Evolutionary conservation across 306 rosid species (phyloP).

Genomic region (Quillaja saponaria): DNA sequence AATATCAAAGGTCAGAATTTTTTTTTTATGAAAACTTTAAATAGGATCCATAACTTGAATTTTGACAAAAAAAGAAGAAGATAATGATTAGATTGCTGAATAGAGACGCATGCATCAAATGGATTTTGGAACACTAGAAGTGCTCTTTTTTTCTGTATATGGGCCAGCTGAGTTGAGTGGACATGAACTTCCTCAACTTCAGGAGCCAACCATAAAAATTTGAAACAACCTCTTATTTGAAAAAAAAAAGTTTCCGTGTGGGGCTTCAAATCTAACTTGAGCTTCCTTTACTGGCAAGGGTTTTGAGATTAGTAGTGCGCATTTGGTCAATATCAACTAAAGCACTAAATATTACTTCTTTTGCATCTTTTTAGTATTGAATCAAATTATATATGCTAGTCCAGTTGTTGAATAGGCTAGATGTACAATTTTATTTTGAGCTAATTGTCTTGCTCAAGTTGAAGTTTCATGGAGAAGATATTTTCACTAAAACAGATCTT

Average conservation of each 20-base stretch:
- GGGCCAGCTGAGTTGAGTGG: constrained; percentile 35
- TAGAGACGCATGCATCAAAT: too few species aligned
- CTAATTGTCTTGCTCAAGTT: too few species aligned
- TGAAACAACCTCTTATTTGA: constrained; percentile 2
- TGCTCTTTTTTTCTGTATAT: constrained; percentile 4
- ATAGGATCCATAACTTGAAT: neutral
- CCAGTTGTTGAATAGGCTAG: too few species aligned
- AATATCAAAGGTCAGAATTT: too few species aligned
- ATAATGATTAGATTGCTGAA: too few species aligned
- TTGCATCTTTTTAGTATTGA: neutral
- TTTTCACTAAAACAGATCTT: too few species aligned
- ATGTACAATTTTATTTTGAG: too few species aligned
- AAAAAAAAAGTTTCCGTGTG: constrained; percentile 39
- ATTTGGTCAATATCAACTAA: constrained; percentile 11
- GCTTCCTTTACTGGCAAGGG: constrained; percentile 43
- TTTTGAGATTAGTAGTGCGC: constrained; percentile 44
- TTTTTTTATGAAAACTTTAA: neutral
- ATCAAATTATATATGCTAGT: too few species aligned
- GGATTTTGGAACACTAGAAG: constrained; percentile 5
- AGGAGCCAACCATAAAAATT: constrained; percentile 54
- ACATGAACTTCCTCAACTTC: constrained; percentile 47
- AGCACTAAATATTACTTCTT: neutral
- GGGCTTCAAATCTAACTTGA: constrained; percentile 46
- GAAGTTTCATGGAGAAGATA: too few species aligned
- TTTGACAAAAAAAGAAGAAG: too few species aligned